These are phyloP conservation scores for Glarea lozoyensis DNA, from an alignment of 495 filamentous ascomycete species.

Conservation along the genomic window DNA sequence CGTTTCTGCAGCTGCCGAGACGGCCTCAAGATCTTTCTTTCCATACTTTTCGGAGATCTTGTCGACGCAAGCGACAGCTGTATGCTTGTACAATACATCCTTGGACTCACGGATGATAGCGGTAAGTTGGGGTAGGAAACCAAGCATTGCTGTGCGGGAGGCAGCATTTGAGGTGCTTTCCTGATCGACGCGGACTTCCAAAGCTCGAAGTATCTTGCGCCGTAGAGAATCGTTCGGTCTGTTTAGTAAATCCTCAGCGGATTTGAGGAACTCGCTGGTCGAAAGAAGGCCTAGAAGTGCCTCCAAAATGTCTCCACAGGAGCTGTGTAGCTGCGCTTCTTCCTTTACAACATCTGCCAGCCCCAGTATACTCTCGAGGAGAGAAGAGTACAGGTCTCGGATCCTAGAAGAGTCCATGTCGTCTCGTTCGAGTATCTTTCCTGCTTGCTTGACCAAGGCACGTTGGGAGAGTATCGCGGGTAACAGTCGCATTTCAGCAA, in stretches of 20 bases:
- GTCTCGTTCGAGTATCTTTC: conserved; percentile 38
- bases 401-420: conserved; percentile 53
- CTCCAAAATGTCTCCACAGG: conserved; percentile 60
- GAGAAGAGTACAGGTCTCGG: conserved; percentile 56
- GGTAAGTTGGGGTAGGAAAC: conserved; percentile 69
- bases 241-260: conserved; percentile 67
- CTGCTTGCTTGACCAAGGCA: conserved; percentile 37
- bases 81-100: conserved; percentile 65
- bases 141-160: conserved; percentile 60
- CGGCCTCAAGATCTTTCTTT: conserved; percentile 64
- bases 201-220: conserved; percentile 67
- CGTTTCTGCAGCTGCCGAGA: conserved; percentile 57
- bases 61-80: conserved; percentile 79
- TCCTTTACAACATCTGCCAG: conserved; percentile 51
- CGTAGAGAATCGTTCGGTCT: conserved; percentile 62
- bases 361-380: conserved; percentile 58
- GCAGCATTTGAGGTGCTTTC: conserved; percentile 54
- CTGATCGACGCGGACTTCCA: conserved; percentile 64
- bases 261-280: conserved; percentile 74
- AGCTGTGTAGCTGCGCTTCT: conserved; percentile 52
- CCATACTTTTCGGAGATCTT: conserved; percentile 87
- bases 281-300: conserved; percentile 71
- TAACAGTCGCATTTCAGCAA: conserved; percentile 53
- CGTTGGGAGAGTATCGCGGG: conserved; percentile 41
- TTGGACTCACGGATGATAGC: conserved; percentile 61